These are phyloP conservation scores for Colletotrichum sp. DNA, from an alignment of 2,329 filamentous ascomycete genomes.

Conservation along the genomic window DNA sequence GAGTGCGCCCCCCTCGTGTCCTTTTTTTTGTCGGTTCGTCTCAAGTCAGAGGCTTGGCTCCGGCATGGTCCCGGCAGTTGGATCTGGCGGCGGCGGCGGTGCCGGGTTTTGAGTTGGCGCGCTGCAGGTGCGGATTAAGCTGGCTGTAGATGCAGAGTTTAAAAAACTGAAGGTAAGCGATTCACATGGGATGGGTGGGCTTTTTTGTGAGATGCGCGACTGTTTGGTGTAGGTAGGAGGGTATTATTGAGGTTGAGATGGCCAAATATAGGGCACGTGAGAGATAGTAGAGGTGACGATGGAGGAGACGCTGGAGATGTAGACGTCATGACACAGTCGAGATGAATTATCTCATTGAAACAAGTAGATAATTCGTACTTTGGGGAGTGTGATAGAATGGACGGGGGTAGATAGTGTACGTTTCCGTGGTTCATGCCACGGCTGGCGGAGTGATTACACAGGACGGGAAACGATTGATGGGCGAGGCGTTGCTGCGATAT, in stretches of 20 bases:
- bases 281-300: no score
- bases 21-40: not conserved
- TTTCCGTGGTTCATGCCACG: not conserved
- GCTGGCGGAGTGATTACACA: not conserved
- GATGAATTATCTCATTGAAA: not conserved
- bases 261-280: no score
- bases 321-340: not conserved
- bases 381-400: not conserved
- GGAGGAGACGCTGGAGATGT: no score
- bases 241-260: no score
- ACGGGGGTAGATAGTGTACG: not conserved
- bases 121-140: not conserved
- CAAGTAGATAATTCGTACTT: not conserved
- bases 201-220: no score
- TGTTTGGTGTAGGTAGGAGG: no score
- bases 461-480: fast-evolving
- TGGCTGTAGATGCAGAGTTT: not conserved
- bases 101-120: not conserved
- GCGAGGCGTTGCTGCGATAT: not conserved
- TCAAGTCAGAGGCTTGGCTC: not conserved
- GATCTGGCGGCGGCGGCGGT: not conserved
- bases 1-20: not conserved
- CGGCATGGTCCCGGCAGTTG: not conserved
- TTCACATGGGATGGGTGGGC: no score
- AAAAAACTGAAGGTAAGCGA: no score